phyloP scores from a whole-genome alignment of 2,329 filamentous ascomycete species.

The Celoporthe dispersa region DNA sequence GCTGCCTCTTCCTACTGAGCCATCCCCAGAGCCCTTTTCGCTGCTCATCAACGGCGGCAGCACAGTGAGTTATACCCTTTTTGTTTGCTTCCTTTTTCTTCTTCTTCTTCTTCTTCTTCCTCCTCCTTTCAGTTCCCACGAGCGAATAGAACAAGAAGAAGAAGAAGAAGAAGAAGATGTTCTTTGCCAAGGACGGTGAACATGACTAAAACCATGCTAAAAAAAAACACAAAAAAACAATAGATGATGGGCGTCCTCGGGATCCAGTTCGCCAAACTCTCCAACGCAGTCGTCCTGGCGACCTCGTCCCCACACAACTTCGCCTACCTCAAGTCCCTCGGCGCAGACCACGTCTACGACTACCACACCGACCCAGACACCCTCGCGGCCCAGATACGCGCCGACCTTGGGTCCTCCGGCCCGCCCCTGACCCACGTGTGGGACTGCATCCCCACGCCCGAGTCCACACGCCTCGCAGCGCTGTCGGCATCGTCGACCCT shows the following conservation, averaged over 20 bases:
- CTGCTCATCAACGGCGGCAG: constrained; percentile 49
- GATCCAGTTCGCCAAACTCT: constrained; percentile 45
- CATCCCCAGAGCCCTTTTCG: constrained; percentile 28
- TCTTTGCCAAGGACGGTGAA: not conserved
- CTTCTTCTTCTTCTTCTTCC: not conserved
- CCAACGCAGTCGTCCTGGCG: constrained; percentile 42
- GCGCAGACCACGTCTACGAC: constrained; percentile 28
- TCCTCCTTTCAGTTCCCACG: not conserved
- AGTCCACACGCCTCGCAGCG: constrained; percentile 16
- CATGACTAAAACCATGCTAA: not conserved
- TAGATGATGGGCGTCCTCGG: constrained; percentile 54
- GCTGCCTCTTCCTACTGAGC: constrained; percentile 50
- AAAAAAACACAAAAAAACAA: no score
- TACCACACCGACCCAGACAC: constrained; percentile 24
- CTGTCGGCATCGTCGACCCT: constrained; percentile 11
- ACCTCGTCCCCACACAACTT: constrained; percentile 39
- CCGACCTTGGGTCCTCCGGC: not conserved
- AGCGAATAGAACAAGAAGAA: no score
- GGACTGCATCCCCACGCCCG: constrained; percentile 29
- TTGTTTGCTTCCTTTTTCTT: no score
- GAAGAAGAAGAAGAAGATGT: no score
- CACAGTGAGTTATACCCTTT: constrained; percentile 37
- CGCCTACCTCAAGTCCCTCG: constrained; percentile 27
- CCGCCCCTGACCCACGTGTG: constrained; percentile 20
- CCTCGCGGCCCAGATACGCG: constrained; percentile 21